Evolutionary conservation across 139 green algal species (phyloP).

Genomic region (Chlamydomonas applanata): DNA sequence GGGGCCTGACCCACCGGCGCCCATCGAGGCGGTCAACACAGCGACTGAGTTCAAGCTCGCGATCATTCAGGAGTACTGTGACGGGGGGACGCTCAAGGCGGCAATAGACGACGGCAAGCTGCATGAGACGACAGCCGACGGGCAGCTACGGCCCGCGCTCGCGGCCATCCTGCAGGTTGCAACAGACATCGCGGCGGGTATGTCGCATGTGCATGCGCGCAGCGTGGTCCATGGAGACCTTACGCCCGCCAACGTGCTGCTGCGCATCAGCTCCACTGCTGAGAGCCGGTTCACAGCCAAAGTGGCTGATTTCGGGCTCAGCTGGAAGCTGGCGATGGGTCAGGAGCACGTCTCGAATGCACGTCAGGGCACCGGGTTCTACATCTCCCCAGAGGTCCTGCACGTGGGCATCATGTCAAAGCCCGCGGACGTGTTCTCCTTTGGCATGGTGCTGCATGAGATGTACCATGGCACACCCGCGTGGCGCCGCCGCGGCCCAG

Average conservation of each 20-base stretch:
- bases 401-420: too few species aligned
- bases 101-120: background rate
- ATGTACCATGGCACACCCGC: constrained; percentile 7
- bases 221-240: constrained; percentile 13
- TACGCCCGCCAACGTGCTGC: constrained; percentile 38
- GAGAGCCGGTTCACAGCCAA: background rate
- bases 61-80: constrained; percentile 27
- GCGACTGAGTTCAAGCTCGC: constrained; percentile 8
- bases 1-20: background rate
- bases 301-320: constrained; percentile 41
- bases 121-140: too few species aligned
- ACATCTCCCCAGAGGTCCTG: background rate
- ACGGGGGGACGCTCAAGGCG: constrained; percentile 6
- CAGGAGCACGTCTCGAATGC: background rate
- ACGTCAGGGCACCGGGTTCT: background rate
- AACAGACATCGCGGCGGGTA: background rate
- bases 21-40: background rate
- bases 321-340: constrained; percentile 10
- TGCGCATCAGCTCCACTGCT: background rate
- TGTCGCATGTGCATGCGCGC: background rate
- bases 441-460: constrained; percentile 17
- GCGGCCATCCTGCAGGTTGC: background rate
- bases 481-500: background rate
- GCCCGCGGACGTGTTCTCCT: constrained; percentile 8
- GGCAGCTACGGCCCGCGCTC: too few species aligned